Evolutionary conservation across 202 grass and related monocot genomes (phyloP).

Genomic region (Cymbopogon flexuosus): DNA sequence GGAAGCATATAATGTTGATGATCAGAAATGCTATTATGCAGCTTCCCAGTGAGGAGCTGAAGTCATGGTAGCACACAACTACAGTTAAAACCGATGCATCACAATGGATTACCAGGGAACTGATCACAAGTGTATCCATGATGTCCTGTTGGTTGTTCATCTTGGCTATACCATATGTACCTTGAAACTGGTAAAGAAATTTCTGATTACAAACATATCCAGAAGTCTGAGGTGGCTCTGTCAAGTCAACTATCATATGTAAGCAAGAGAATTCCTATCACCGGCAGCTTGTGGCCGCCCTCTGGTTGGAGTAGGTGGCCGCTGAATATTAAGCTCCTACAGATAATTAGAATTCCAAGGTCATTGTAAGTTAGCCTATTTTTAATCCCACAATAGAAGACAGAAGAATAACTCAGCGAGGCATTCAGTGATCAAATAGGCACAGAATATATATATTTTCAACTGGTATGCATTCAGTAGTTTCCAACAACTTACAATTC

Average conservation of each 20-base stretch:
- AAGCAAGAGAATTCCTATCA: conserved; percentile 95
- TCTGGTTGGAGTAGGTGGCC: conserved; percentile 96
- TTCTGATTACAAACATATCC: conserved; percentile 35
- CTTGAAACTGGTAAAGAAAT: conserved; percentile 34
- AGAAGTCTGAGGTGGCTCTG: not conserved
- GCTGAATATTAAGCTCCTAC: conserved; percentile 96
- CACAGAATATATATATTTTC: not conserved
- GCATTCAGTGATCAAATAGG: not conserved
- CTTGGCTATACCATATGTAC: conserved; percentile 49
- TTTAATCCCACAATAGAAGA: not conserved
- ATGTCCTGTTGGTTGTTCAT: conserved; percentile 32
- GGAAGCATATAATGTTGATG: not conserved
- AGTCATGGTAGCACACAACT: not conserved
- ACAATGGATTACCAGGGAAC: not conserved
- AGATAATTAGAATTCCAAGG: conserved; percentile 8
- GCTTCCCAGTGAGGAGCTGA: conserved; percentile 11
- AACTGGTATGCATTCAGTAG: not conserved
- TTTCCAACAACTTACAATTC: not conserved
- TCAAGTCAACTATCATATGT: conserved; percentile 57
- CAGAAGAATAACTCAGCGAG: not conserved
- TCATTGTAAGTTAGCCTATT: not conserved
- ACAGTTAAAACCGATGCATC: conserved; percentile 24
- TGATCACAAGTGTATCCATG: conserved; percentile 20
- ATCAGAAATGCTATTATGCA: not conserved
- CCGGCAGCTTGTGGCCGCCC: conserved; percentile 81